These are phyloP conservation scores for Ophiostoma australiae DNA, from an alignment of 2,329 filamentous ascomycete genomes.

Conservation along the genomic window DNA sequence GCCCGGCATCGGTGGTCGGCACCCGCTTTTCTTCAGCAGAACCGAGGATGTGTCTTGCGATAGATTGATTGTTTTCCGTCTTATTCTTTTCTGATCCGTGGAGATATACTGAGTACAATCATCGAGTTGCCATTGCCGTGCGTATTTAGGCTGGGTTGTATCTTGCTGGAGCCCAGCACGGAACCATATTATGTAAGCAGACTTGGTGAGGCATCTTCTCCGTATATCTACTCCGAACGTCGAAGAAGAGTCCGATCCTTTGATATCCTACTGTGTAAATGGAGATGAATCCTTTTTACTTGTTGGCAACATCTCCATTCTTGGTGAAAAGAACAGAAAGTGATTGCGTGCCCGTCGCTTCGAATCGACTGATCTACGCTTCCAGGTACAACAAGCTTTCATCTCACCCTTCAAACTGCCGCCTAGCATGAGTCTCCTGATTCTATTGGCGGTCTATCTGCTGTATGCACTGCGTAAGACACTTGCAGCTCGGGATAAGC, in stretches of 20 bases:
- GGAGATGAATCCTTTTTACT: too few relatives aligned
- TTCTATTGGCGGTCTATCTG: background rate
- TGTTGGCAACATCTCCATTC: too few relatives aligned
- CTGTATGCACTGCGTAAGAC: background rate
- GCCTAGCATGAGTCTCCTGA: background rate
- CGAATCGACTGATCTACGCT: background rate
- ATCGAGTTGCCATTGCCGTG: too few relatives aligned
- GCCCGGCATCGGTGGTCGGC: slow-evolving; percentile 10
- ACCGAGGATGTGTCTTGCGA: background rate
- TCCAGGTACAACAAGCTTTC: background rate
- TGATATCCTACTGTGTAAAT: too few relatives aligned
- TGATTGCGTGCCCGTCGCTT: background rate
- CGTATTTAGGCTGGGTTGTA: too few relatives aligned
- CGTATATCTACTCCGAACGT: background rate
- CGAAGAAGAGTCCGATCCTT: too few relatives aligned
- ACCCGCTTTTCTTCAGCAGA: slow-evolving; percentile 14
- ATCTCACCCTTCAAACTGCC: background rate
- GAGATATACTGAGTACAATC: too few relatives aligned
- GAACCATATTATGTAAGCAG: background rate
- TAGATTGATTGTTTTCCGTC: background rate
- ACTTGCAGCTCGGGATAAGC: background rate
- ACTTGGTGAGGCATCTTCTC: background rate
- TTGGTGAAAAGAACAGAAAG: background rate
- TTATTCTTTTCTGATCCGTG: too few relatives aligned
- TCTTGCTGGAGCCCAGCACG: too few relatives aligned